A percentile compares a stretch with the other conserved stretches of the same genome.
Evolutionary conservation across 2,329 filamentous ascomycete genomes (phyloP).

Genomic region (Cercospora sp.): DNA sequence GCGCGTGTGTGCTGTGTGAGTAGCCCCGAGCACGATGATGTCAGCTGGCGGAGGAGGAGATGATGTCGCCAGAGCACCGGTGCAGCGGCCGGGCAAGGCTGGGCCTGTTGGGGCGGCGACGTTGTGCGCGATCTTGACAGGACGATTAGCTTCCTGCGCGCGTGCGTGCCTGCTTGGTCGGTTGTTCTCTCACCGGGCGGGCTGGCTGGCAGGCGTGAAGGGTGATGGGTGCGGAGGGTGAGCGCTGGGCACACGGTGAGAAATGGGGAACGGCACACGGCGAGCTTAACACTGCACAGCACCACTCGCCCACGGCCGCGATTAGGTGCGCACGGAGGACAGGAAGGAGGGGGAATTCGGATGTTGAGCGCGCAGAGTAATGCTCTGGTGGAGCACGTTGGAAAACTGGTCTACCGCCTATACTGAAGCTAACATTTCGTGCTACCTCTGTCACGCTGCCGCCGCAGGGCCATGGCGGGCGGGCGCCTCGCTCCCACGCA

Average conservation of each 20-base stretch:
- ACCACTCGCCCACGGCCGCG: neutral
- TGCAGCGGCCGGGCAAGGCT: conserved; percentile 3
- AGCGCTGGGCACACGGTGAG: neutral
- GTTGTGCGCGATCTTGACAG: neutral
- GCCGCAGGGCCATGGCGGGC: neutral
- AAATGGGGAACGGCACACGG: neutral
- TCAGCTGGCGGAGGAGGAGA: conserved; percentile 5
- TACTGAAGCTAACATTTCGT: conserved; percentile 15
- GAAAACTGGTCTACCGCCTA: conserved; percentile 9
- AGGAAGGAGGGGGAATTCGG: neutral
- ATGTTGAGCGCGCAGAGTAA: neutral
- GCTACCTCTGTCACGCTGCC: conserved; percentile 6
- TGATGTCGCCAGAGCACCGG: conserved; percentile 7
- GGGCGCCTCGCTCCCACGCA: neutral
- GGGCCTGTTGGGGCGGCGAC: neutral
- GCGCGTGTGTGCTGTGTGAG: conserved; percentile 5
- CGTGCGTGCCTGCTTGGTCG: neutral
- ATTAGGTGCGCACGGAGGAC: neutral
- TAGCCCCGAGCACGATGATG: conserved; percentile 9
- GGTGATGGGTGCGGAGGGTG: neutral
- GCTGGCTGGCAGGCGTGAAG: neutral
- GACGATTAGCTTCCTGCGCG: neutral
- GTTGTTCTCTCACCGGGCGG: neutral
- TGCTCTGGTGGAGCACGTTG: conserved; percentile 10
- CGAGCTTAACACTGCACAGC: conserved; percentile 5